phyloP scores from a whole-genome alignment of 331 rosid genomes.

The Acacia concinna region DNA sequence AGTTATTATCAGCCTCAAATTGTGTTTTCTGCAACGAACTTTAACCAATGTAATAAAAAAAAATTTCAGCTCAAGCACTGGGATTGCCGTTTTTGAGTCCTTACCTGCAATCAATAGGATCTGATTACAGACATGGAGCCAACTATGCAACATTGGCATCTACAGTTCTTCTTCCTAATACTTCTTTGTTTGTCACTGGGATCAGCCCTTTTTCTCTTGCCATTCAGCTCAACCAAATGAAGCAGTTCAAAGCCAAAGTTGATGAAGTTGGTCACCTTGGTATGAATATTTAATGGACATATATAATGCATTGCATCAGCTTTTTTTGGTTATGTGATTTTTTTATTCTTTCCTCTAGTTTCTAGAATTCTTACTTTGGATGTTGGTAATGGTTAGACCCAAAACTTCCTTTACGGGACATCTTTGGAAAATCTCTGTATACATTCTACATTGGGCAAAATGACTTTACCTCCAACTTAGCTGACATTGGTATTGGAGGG shows the following conservation, averaged over 20 bases:
- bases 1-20: background rate
- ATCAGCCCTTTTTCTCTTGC: constrained; percentile 42
- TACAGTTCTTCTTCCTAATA: constrained; percentile 39
- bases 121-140: constrained; percentile 40
- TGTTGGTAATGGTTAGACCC: constrained; percentile 28
- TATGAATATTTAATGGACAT: background rate
- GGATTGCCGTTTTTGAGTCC: constrained; percentile 45
- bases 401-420: constrained; percentile 36
- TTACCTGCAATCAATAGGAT: constrained; percentile 44
- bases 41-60: background rate
- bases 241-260: constrained; percentile 42
- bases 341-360: background rate
- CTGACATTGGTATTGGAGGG: constrained; percentile 28
- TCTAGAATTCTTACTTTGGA: background rate
- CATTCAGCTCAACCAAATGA: constrained; percentile 42
- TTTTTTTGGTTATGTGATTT: background rate
- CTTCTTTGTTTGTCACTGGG: constrained; percentile 46
- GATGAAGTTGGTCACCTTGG: constrained; percentile 30
- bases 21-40: background rate
- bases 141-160: constrained; percentile 45
- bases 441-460: constrained; percentile 50
- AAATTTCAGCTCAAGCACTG: constrained; percentile 38
- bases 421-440: constrained; percentile 42
- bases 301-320: background rate
- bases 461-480: constrained; percentile 47